These are phyloP conservation scores for Fragaria vesca DNA, from an alignment of 306 rosid species.

Conservation along the genomic window DNA sequence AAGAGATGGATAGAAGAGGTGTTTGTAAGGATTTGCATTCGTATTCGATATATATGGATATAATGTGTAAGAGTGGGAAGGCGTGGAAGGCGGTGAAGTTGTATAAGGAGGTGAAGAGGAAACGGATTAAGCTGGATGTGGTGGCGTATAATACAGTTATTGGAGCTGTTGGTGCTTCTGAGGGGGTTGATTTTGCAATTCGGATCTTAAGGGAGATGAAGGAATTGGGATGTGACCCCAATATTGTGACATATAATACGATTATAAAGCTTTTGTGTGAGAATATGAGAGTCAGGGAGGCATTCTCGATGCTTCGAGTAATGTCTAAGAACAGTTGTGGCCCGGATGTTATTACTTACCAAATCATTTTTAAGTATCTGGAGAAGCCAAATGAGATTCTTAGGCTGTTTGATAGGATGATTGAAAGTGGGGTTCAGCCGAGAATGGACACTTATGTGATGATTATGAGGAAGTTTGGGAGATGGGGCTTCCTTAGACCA, in stretches of 20 bases:
- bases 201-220: slow-evolving; percentile 68
- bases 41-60: slow-evolving; percentile 84
- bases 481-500: slow-evolving; percentile 91
- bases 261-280: slow-evolving; percentile 71
- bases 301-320: slow-evolving; percentile 42
- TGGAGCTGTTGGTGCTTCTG: slow-evolving; percentile 64
- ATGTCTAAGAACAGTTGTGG: slow-evolving; percentile 52
- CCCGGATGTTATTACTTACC: slow-evolving; percentile 65
- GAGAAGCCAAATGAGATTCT: slow-evolving; percentile 70
- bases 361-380: slow-evolving; percentile 55
- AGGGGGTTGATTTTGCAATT: slow-evolving; percentile 72
- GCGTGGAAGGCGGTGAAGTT: slow-evolving; percentile 85
- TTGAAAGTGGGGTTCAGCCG: slow-evolving; percentile 64
- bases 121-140: slow-evolving; percentile 66
- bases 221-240: slow-evolving; percentile 65
- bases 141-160: slow-evolving; percentile 75
- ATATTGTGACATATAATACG: slow-evolving; percentile 66
- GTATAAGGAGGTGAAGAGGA: slow-evolving; percentile 63
- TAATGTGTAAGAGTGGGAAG: slow-evolving; percentile 77
- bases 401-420: slow-evolving; percentile 64
- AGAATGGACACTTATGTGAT: slow-evolving; percentile 73
- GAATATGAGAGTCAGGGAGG: slow-evolving; percentile 63
- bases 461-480: slow-evolving; percentile 82
- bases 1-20: slow-evolving; percentile 76
- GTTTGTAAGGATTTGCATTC: slow-evolving; percentile 69